These are phyloP conservation scores for Anaeramoeba flamelloides DNA, from an alignment of 78 protist genomes.

Conservation along the genomic window DNA sequence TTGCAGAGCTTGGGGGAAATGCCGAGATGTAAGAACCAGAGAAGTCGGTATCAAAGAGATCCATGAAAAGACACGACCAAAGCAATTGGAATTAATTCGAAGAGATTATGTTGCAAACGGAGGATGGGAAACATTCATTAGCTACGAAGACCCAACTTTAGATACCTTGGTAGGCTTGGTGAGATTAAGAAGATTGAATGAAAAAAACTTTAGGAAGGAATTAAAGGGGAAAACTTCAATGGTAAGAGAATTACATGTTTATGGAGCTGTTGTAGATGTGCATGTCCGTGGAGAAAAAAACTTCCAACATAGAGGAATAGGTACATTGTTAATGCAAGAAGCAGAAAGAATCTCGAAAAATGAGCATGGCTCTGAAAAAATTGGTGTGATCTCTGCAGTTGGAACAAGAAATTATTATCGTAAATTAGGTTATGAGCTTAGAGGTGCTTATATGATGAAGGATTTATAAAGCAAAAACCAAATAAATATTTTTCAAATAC, in stretches of 20 bases:
- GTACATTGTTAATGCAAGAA: constrained; percentile 77
- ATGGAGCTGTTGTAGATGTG: constrained; percentile 65
- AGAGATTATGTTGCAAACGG: constrained; percentile 77
- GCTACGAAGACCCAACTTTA: constrained; percentile 88
- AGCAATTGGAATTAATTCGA: too few species aligned
- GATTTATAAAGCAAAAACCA: not conserved
- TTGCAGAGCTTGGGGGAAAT: constrained; percentile 28
- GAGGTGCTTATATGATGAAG: constrained; percentile 29
- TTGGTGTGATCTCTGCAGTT: constrained; percentile 18
- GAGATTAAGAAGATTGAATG: too few species aligned
- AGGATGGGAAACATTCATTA: constrained; percentile 87
- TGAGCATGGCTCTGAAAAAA: constrained; percentile 53
- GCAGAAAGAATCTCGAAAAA: constrained; percentile 81
- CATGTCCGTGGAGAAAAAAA: constrained; percentile 41
- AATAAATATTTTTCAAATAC: too few species aligned
- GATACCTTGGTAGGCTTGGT: too few species aligned
- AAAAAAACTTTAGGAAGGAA: too few species aligned
- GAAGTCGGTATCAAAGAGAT: constrained; percentile 59
- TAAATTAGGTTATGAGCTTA: constrained; percentile 66
- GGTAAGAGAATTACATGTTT: constrained; percentile 90
- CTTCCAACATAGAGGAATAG: constrained; percentile 80
- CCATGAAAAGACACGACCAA: too few species aligned
- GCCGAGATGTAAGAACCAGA: constrained; percentile 15
- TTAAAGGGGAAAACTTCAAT: too few species aligned
- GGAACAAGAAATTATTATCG: constrained; percentile 87